Evolutionary conservation across 1,284 basidiomycete species (phyloP).

Genomic region (Ustilago shanxiensis): DNA sequence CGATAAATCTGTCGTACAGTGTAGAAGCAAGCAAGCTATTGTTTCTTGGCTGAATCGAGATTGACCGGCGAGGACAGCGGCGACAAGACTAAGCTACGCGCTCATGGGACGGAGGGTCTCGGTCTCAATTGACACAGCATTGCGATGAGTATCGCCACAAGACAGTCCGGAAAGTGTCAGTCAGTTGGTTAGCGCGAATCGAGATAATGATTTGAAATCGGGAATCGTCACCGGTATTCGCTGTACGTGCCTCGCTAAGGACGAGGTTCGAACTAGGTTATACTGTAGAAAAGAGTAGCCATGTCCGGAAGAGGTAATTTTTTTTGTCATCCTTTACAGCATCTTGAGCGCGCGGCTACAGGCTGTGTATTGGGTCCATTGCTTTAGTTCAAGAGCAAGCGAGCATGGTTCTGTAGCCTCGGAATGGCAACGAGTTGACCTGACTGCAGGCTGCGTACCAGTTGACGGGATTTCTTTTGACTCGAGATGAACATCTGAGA

Average conservation of each 20-base stretch:
- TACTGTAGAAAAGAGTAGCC: background rate
- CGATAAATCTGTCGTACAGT: too few relatives aligned
- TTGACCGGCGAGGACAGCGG: background rate
- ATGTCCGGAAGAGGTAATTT: conserved; percentile 11
- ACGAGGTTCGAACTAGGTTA: background rate
- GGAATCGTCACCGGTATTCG: background rate
- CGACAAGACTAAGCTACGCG: background rate
- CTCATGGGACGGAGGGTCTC: too few relatives aligned
- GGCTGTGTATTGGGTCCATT: background rate
- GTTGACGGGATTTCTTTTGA: background rate
- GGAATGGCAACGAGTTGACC: background rate
- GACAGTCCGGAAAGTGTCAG: too few relatives aligned
- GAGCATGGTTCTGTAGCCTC: too few relatives aligned
- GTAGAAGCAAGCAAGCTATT: too few relatives aligned
- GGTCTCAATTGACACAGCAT: too few relatives aligned
- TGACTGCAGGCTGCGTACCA: conserved; percentile 4
- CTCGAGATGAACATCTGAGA: background rate
- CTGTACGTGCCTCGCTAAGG: conserved; percentile 7
- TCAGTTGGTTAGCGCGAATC: too few relatives aligned
- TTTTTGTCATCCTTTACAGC: background rate
- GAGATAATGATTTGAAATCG: too few relatives aligned
- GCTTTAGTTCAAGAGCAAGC: conserved; percentile 3
- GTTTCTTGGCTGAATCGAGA: background rate
- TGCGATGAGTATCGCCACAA: too few relatives aligned
- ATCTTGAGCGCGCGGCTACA: background rate